Percentiles rank a stretch among this genome's conserved stretches.
Conservation (phyloP, 495 filamentous ascomycete species). For the Aspergillus sclerotiicarbonarius region DNA sequence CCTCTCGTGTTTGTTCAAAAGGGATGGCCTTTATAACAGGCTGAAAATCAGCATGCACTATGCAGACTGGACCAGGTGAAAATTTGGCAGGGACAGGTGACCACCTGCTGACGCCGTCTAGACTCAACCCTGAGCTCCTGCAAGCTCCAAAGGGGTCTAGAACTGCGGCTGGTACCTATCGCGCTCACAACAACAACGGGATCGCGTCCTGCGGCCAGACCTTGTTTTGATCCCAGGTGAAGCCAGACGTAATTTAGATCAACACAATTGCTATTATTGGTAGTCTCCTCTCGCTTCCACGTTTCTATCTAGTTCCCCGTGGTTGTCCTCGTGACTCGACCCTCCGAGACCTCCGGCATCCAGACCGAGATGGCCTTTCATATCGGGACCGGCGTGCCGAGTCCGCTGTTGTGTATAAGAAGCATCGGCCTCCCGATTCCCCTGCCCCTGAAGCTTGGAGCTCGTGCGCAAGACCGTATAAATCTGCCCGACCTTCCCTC, state of each 20-base stretch:
- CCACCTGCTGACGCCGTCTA: neutral
- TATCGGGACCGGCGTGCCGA: constrained; percentile 12
- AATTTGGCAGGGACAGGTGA: neutral
- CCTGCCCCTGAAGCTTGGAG: neutral
- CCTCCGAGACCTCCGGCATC: constrained; percentile 13
- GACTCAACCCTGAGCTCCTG: neutral
- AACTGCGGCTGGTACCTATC: neutral
- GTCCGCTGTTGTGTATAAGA: constrained; percentile 11
- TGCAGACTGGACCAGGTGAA: neutral
- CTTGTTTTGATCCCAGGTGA: neutral
- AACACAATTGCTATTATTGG: neutral
- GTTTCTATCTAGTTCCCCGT: constrained; percentile 4
- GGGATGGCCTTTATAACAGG: too few relatives aligned
- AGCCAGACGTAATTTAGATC: neutral
- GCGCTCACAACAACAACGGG: neutral
- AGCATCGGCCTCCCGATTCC: constrained; percentile 13
- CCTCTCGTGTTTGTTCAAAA: neutral
- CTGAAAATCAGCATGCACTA: too few relatives aligned
- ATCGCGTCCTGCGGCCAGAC: neutral
- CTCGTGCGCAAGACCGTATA: constrained; percentile 1
- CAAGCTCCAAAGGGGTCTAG: neutral
- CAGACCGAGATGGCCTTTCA: constrained; percentile 3
- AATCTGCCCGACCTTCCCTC: neutral
- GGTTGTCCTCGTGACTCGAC: constrained; percentile 7
- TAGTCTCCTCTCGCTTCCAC: neutral